phyloP scores from a whole-genome alignment of 2,329 filamentous ascomycete genomes.

The Elsinoe australis region DNA sequence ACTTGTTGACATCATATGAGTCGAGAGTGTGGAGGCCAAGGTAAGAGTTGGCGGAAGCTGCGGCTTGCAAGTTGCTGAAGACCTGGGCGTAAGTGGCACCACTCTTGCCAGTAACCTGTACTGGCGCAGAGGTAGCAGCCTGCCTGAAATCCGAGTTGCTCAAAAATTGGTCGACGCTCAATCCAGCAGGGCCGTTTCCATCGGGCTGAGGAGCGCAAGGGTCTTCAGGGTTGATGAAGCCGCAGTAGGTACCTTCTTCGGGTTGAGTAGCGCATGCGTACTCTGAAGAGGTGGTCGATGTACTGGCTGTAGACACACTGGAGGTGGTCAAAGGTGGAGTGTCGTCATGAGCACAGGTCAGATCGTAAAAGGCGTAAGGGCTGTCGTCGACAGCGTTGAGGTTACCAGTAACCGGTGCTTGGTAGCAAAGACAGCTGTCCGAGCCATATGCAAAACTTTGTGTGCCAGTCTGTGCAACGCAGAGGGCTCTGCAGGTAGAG shows the following conservation, averaged over 20 bases:
- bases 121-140: constrained; percentile 21
- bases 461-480: not conserved
- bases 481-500: not conserved
- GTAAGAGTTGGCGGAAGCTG: constrained; percentile 28
- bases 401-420: constrained; percentile 9
- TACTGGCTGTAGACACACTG: not conserved
- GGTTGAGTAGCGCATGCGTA: constrained; percentile 27
- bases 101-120: constrained; percentile 16
- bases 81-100: constrained; percentile 25
- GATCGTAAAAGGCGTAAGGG: constrained; percentile 9
- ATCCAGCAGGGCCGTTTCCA: constrained; percentile 28
- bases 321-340: constrained; percentile 9
- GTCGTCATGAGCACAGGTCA: not conserved
- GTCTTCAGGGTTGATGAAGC: constrained; percentile 35
- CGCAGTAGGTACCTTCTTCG: constrained; percentile 31
- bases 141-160: constrained; percentile 24
- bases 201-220: constrained; percentile 34
- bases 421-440: constrained; percentile 15
- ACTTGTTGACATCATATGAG: constrained; percentile 27
- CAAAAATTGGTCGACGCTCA: constrained; percentile 25
- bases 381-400: constrained; percentile 12
- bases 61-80: constrained; percentile 29
- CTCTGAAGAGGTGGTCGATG: constrained; percentile 23
- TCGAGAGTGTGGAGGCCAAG: constrained; percentile 28
- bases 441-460: constrained; percentile 4